Evolutionary conservation across 371 early-diverging fungal genomes (phyloP).

Genomic region (Funneliformis caledonium): DNA sequence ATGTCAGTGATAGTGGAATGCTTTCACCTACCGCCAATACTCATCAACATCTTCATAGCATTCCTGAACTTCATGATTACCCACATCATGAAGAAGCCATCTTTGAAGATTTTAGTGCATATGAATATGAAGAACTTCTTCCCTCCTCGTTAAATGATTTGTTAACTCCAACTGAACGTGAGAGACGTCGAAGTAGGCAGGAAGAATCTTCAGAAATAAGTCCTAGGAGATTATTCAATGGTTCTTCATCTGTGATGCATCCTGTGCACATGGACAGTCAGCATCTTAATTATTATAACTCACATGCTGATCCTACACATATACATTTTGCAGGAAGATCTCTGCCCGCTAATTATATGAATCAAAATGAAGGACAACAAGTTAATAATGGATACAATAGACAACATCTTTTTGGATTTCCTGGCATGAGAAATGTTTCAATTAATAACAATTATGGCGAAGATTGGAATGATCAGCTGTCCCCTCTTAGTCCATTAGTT

Average conservation of each 20-base stretch:
- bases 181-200: conserved; percentile 43
- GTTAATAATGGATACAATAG: background rate
- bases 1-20: conserved; percentile 20
- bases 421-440: background rate
- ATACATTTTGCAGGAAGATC: conserved; percentile 32
- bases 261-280: conserved; percentile 15
- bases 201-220: conserved; percentile 31
- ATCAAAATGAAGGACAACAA: conserved; percentile 23
- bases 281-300: background rate
- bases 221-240: conserved; percentile 20
- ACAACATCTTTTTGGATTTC: background rate
- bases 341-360: conserved; percentile 33
- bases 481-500: conserved; percentile 6
- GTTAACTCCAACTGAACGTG: conserved; percentile 43
- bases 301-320: conserved; percentile 33
- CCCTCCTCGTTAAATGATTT: conserved; percentile 46
- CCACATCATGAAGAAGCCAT: background rate
- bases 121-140: conserved; percentile 40
- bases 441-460: background rate
- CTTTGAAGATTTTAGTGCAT: background rate
- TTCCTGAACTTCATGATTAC: conserved; percentile 37
- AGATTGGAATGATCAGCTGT: background rate
- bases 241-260: conserved; percentile 9
- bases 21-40: conserved; percentile 32
- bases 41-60: conserved; percentile 32